Conservation (phyloP, 495 filamentous ascomycete genomes). For the Chaetomium cochliodes region DNA sequence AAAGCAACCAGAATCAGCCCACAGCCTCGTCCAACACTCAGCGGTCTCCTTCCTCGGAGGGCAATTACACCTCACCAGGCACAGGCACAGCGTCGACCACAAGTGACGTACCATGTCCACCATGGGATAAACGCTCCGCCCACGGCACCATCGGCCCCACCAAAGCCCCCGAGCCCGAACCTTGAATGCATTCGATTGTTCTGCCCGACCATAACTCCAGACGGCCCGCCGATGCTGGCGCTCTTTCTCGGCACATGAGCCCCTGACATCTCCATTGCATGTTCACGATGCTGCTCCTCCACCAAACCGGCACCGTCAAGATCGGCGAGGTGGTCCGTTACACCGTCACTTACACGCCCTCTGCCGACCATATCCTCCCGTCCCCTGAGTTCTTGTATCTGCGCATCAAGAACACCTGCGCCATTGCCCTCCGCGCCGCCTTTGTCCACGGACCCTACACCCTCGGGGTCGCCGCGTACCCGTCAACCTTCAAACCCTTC, state of each 20-base stretch:
- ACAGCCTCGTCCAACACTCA: not conserved
- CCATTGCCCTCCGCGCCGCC: constrained; percentile 85
- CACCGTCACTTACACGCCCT: constrained; percentile 90
- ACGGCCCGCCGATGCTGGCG: constrained; percentile 3
- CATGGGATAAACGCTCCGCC: constrained; percentile 12
- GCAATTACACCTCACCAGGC: not conserved
- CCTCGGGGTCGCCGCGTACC: constrained; percentile 79
- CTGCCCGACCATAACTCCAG: not conserved
- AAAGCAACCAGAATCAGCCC: not conserved
- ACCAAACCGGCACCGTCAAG: constrained; percentile 85
- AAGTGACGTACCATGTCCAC: constrained; percentile 4
- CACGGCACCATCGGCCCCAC: constrained; percentile 12
- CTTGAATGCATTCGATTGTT: not conserved
- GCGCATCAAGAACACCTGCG: constrained; percentile 86
- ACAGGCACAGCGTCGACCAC: not conserved
- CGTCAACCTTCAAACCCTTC: constrained; percentile 76
- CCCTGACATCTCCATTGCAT: constrained; percentile 9
- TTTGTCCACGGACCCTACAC: constrained; percentile 96
- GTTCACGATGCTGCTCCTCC: constrained; percentile 74
- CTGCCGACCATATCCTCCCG: constrained; percentile 80
- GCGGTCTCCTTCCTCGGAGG: not conserved
- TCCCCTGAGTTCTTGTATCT: constrained; percentile 75
- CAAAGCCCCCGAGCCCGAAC: not conserved
- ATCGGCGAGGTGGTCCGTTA: constrained; percentile 91
- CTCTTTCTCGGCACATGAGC: not conserved